Base-by-base conservation (phyloP, 2,329 filamentous ascomycete species). In the Cryphonectria radicalis region DNA sequence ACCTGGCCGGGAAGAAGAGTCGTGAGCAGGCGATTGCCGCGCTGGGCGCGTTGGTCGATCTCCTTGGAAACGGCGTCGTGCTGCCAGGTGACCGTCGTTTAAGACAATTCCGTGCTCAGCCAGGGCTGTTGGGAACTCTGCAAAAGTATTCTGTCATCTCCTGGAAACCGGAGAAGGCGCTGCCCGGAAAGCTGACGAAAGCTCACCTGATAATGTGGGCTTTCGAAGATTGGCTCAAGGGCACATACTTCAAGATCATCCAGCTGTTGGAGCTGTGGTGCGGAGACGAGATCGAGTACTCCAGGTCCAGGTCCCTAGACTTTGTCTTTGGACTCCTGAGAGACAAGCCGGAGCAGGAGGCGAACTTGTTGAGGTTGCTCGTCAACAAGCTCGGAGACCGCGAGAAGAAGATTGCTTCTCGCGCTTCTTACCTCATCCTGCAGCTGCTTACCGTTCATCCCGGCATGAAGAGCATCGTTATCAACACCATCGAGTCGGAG, bases 361-460 rank as follows among this genome's bases (percentile, higher is more conserved):
- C 95, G 69, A 99, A 99, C 79, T 84, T 99, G 74, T 85, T 99
- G 73, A 91, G 95, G 68, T 85, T 99, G 70, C 84, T 99, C 71
- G 94, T 99, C 76, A 98, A 98, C 85, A 99, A 99, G 82, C 89
- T 99, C 37, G 95, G 97, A 76, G 96, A 99, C 79, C 93, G 92
- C 62, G 94, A 97, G 75, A 94, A 94, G 79, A 99, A 98, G 82
- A 97, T 99, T 77, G 92, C 96, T 0, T 99, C 96, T 4, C 90
- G 95, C 72, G 92, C 95, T 2, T 98, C 96, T 0, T 97, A 97
- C 81, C 87, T 98, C 62, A 85, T 99, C n/a, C 86, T 99, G 67
- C 96, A 99, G 79, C 86, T 99, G 10, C 90, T 98, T 78, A 92
- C 91, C 72, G 90, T 91, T 0, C 96, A 99, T 79, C 96, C 96